Evolutionary conservation across 805 yeast genomes (phyloP).

Genomic region (Suhomyces tanzawaensis): DNA sequence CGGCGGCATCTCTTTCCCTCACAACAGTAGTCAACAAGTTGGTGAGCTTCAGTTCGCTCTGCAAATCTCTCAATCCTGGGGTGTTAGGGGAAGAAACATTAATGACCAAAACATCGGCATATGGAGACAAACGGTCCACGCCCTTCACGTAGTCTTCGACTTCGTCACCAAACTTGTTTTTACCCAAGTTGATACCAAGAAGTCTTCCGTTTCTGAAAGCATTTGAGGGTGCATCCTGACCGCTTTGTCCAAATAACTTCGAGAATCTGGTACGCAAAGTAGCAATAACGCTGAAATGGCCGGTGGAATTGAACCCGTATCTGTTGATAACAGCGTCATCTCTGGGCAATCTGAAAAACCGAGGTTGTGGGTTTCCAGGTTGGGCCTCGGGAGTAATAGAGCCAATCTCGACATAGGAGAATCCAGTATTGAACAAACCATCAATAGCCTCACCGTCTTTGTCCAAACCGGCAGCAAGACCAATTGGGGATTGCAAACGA

Average conservation of each 20-base stretch:
- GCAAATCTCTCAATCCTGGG: conserved; percentile 88
- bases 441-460: conserved; percentile 92
- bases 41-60: conserved; percentile 70
- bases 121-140: conserved; percentile 74
- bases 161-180: conserved; percentile 90
- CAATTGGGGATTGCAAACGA: conserved; percentile 74
- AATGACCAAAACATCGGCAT: conserved; percentile 85
- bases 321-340: conserved; percentile 93
- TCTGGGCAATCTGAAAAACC: conserved; percentile 79
- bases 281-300: conserved; percentile 72
- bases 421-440: conserved; percentile 71
- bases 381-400: conserved; percentile 91
- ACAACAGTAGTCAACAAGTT: conserved; percentile 65
- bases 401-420: conserved; percentile 89
- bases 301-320: conserved; percentile 91
- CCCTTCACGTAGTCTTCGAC: conserved; percentile 83
- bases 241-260: conserved; percentile 28
- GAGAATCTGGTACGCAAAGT: conserved; percentile 65
- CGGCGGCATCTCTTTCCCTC: conserved; percentile 57
- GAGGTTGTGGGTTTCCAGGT: conserved; percentile 91
- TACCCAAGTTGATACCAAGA: conserved; percentile 84
- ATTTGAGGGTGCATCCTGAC: conserved; percentile 28
- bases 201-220: conserved; percentile 64
- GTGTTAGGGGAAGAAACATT: conserved; percentile 96
- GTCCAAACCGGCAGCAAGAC: conserved; percentile 95